Conservation (phyloP, 768 basidiomycete genomes). For the Russula sp. region DNA sequence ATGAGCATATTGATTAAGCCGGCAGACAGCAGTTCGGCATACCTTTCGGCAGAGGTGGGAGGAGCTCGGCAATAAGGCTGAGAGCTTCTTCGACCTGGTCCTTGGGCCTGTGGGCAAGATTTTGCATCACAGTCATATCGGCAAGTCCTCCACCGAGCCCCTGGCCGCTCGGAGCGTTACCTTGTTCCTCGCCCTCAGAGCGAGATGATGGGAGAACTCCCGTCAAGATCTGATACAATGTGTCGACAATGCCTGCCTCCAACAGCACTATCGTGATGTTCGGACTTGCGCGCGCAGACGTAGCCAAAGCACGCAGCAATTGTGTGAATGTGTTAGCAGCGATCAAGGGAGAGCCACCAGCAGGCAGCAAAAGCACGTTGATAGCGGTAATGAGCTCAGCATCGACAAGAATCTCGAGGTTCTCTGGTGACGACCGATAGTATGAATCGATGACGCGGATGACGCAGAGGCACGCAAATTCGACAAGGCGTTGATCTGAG, state of each 20-base stretch:
- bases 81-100: slow-evolving; percentile 96
- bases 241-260: slow-evolving; percentile 90
- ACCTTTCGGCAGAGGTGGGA: slow-evolving; percentile 94
- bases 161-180: slow-evolving; percentile 56
- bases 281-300: slow-evolving; percentile 81
- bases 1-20: neutral
- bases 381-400: slow-evolving; percentile 73
- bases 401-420: slow-evolving; percentile 83
- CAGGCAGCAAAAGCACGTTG: slow-evolving; percentile 78
- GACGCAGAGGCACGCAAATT: slow-evolving; percentile 91
- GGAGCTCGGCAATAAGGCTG: slow-evolving; percentile 80
- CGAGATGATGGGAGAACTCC: slow-evolving; percentile 78
- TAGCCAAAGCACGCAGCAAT: slow-evolving; percentile 79
- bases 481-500: slow-evolving; percentile 94
- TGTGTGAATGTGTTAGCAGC: slow-evolving; percentile 85
- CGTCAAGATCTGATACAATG: slow-evolving; percentile 90
- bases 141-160: slow-evolving; percentile 84
- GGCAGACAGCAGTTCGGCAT: slow-evolving; percentile 19
- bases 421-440: slow-evolving; percentile 74
- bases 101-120: slow-evolving; percentile 91
- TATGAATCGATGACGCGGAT: slow-evolving; percentile 93
- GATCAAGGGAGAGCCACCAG: slow-evolving; percentile 80
- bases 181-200: slow-evolving; percentile 52
- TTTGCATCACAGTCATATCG: slow-evolving; percentile 98
- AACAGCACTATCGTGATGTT: slow-evolving; percentile 81